Evolutionary conservation across 345 rosid species (phyloP), one percentile per base, ranked within the genome.

Genomic region (Turnera subulata): DNA sequence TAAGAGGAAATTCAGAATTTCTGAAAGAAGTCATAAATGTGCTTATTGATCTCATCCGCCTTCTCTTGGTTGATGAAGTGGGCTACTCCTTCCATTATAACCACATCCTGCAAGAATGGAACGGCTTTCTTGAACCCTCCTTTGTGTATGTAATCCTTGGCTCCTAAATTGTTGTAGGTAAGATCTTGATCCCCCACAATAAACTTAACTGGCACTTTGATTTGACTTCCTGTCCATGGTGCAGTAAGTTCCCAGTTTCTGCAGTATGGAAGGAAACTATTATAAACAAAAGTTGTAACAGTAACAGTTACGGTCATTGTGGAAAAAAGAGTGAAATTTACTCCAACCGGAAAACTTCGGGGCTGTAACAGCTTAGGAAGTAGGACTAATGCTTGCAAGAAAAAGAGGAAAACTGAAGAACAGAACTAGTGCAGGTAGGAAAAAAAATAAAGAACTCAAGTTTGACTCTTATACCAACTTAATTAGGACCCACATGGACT

Each of bases 31-130:
- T 73, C 61, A 23, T 59, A 16, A 48, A 73, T 68, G 17, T 49
- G 67, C 1, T 46, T 53, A 50, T 22, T 68, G 51, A 69, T 61
- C 11, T 68, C 78, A 0, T 50, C 62, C 11, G 63, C 50, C 53
- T 50, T 73, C 40, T 73, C 78, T 53, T 63, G 56, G 42, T 59
- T 60, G 38, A 64, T 19, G 48, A 64, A 73, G 33, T 68, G 35
- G 35, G 59, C 62, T 17, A 56, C 70, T 7, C 67, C 77, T 63
- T 66, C 64, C 65, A 72, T 61, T 11, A 72, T 61, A 42, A 72
- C 65, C 13, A 57, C 68, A 24, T 67, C 66, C 24, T 72, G 35
- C 48, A 72, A 22, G 7, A 51, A 17, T 8, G 72, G 72, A 29
- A 67, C 71, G 4, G 0, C 20, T 45, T 47, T 59, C 65, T 67